Base-by-base conservation (phyloP, 108 stramenopile species). In the Cyclotella distinguenda region DNA sequence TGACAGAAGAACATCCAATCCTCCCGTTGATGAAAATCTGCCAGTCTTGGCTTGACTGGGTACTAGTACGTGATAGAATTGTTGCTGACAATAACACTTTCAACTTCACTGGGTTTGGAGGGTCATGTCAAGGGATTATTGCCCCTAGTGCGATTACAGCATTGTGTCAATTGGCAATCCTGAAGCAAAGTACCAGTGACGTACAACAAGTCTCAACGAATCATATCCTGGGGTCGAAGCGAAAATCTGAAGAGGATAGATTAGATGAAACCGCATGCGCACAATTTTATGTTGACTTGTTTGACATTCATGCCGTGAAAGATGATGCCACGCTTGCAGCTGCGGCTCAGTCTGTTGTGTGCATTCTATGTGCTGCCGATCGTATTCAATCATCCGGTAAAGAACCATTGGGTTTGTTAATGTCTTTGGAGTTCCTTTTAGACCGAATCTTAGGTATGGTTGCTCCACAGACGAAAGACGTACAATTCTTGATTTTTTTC, bases 11-110 rank as follows among this genome's bases (percentile, higher is more conserved):
- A 19, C 92, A 93, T 56, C 92, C 92, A 4, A 84, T 88, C n/a
- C 50, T 68, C 11, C 83, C 82, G 6, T 49, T 93, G 62, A 83
- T 93, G 60, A 63, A 74, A 50, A 67, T 68, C 12, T 70, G 86
- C 54, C 71, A 73, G 32, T 64, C 72, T 15, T 93, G 92, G 92
- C 75, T 93, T 0, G 87, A 93, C 18, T 93, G 92, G 92, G 92
- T 88, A 69, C 69, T 90, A 19, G 89, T 87, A 49, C 79, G 87
- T 33, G 84, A 84, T 60, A 64, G 60, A 19, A 76, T 89, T 21
- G 64, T 80, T 13, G 25, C 68, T 10, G 84, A 88, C 30, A 45
- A 70, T 3, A 76, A 77, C 15, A 35, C 18, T 12, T 65, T 78
- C 30, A 60, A 78, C 43, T 48, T 62, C n/a, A 55, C 84, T 52